Percentiles rank a stretch among this genome's conserved stretches.
These are phyloP conservation scores for Phaeomoniella chlamydospora DNA, from an alignment of 2,329 filamentous ascomycete species.

Conservation along the genomic window DNA sequence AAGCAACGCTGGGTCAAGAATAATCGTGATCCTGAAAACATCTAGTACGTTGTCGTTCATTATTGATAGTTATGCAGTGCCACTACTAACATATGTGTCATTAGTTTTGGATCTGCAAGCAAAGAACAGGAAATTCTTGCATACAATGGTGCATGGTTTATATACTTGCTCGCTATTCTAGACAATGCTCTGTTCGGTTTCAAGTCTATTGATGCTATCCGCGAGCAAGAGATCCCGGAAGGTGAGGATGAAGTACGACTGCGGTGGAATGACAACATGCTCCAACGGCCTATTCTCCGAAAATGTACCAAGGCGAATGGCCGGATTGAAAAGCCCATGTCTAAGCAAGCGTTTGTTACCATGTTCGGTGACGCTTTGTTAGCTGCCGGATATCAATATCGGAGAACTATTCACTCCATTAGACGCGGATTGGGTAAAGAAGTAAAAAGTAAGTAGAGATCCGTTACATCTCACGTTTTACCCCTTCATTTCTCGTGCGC, in stretches of 20 bases:
- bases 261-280: not conserved
- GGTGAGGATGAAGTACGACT: not conserved
- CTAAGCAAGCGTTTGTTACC: not conserved
- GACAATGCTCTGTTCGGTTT: not conserved
- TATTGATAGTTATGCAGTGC: not conserved
- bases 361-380: not conserved
- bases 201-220: not conserved
- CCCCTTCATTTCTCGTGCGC: no score
- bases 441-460: not conserved
- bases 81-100: not conserved
- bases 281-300: not conserved
- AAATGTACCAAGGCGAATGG: not conserved
- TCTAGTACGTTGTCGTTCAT: not conserved
- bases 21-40: not conserved
- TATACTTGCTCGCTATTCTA: not conserved
- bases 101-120: not conserved
- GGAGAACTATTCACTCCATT: not conserved
- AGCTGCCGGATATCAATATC: not conserved
- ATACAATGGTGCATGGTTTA: not conserved
- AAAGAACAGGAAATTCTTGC: not conserved
- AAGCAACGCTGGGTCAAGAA: not conserved
- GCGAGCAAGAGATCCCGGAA: not conserved
- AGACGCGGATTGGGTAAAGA: not conserved
- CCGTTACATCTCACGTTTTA: not conserved
- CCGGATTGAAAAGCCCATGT: not conserved